These are phyloP conservation scores for Mollisiaceae sp. DNA, from an alignment of 2,329 filamentous ascomycete species.

Conservation along the genomic window DNA sequence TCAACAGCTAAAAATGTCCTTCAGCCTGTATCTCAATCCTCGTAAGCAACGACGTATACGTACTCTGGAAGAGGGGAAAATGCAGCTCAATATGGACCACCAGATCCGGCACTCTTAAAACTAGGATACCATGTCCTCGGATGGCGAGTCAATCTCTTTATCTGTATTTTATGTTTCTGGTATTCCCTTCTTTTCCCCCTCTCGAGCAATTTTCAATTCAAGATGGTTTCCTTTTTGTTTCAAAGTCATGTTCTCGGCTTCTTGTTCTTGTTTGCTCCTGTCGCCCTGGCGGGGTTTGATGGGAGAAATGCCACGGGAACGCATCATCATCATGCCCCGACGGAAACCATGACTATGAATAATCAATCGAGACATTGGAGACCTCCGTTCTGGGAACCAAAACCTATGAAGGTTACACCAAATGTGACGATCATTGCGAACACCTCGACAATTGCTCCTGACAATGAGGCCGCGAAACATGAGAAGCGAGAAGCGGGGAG, in stretches of 20 bases:
- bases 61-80: constrained; percentile 18
- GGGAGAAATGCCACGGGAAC: background rate
- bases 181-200: background rate
- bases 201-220: background rate
- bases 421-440: constrained; percentile 16
- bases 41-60: constrained; percentile 8
- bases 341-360: constrained; percentile 12
- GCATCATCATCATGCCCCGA: constrained; percentile 1
- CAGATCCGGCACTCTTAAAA: background rate
- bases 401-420: constrained; percentile 2
- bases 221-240: background rate
- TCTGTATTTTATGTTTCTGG: constrained; percentile 1
- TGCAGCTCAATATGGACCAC: constrained; percentile 16
- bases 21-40: background rate
- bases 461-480: constrained; percentile 10
- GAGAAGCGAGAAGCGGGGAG: constrained; percentile 7
- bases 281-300: background rate
- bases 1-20: background rate
- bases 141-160: background rate
- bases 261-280: background rate
- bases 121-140: background rate
- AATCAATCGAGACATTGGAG: constrained; percentile 7
- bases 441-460: constrained; percentile 8
- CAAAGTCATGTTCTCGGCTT: background rate
- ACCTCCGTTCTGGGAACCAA: constrained; percentile 6